phyloP scores from a whole-genome alignment of 345 rosid genomes.

The Excoecaria cochinchinensis region DNA sequence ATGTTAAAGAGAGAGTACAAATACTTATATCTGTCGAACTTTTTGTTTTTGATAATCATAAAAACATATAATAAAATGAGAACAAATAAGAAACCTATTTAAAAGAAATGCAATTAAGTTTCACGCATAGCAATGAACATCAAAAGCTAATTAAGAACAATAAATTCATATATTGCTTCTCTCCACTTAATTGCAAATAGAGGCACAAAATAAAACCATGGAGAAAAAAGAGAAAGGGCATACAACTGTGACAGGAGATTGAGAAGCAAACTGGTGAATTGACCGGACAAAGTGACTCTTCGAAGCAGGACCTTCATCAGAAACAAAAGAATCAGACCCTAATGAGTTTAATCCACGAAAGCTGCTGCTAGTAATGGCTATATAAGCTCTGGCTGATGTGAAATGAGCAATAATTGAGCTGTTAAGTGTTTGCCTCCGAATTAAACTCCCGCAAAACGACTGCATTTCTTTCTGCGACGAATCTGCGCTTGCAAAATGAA shows the following conservation, averaged over 20 bases:
- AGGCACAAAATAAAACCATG: not conserved
- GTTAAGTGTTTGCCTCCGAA: slow-evolving; percentile 25
- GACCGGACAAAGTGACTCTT: slow-evolving; percentile 12
- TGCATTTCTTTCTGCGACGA: slow-evolving; percentile 31
- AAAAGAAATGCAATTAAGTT: not conserved
- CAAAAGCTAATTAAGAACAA: not conserved
- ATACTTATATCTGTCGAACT: no score
- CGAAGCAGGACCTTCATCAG: slow-evolving; percentile 12
- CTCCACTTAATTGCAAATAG: not conserved
- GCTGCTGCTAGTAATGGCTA: not conserved
- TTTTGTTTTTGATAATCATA: not conserved
- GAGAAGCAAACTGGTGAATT: slow-evolving; percentile 17
- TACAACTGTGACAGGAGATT: slow-evolving; percentile 12
- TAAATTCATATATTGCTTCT: not conserved
- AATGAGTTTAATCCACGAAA: not conserved
- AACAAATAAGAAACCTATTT: not conserved
- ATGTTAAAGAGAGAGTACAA: not conserved
- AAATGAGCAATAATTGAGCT: slow-evolving; percentile 13
- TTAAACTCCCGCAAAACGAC: slow-evolving; percentile 31
- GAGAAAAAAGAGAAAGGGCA: not conserved
- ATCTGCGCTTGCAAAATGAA: not conserved
- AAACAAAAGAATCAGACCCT: slow-evolving; percentile 3
- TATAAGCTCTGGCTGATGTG: slow-evolving; percentile 9
- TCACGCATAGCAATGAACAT: not conserved
- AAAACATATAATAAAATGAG: not conserved